Percentiles rank a stretch among this genome's conserved stretches.
Conservation (phyloP, 2,329 filamentous ascomycete genomes). For the Xylaria sp. region DNA sequence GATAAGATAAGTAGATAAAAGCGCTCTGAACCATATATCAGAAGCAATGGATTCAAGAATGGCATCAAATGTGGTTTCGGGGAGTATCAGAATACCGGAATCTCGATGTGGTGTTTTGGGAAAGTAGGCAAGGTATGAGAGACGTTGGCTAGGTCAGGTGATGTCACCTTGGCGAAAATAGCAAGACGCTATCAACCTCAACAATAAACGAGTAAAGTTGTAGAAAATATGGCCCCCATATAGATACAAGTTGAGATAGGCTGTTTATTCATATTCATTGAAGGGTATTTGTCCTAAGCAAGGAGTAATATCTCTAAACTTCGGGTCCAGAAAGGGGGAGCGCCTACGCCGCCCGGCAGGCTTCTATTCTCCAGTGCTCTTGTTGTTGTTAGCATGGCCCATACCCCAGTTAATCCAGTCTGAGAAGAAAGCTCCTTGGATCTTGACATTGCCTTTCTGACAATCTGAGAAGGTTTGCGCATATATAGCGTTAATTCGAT, state of each 20-base stretch:
- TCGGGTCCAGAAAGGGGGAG: not conserved
- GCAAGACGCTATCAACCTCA: not conserved
- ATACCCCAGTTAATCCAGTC: constrained; percentile 82
- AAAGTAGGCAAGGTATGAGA: not conserved
- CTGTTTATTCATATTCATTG: not conserved
- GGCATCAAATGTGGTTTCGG: not conserved
- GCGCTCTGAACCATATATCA: not conserved
- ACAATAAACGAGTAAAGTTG: too few relatives aligned
- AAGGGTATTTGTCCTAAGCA: constrained; percentile 22
- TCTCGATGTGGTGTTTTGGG: not conserved
- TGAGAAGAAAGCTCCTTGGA: constrained; percentile 74
- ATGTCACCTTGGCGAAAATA: not conserved
- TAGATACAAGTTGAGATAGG: not conserved
- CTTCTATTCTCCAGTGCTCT: constrained; percentile 21
- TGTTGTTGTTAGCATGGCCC: constrained; percentile 55
- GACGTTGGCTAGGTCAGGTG: constrained; percentile 6
- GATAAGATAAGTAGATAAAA: constrained; percentile 11
- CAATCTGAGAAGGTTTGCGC: constrained; percentile 69
- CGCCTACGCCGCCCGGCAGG: too few relatives aligned
- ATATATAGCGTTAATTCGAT: constrained; percentile 72
- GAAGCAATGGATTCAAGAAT: not conserved
- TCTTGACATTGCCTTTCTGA: constrained; percentile 67
- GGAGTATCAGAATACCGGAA: not conserved
- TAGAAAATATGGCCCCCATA: too few relatives aligned
- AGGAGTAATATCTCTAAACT: not conserved